Evolutionary conservation across 345 rosid genomes (phyloP).

Genomic region (Geranium brycei): DNA sequence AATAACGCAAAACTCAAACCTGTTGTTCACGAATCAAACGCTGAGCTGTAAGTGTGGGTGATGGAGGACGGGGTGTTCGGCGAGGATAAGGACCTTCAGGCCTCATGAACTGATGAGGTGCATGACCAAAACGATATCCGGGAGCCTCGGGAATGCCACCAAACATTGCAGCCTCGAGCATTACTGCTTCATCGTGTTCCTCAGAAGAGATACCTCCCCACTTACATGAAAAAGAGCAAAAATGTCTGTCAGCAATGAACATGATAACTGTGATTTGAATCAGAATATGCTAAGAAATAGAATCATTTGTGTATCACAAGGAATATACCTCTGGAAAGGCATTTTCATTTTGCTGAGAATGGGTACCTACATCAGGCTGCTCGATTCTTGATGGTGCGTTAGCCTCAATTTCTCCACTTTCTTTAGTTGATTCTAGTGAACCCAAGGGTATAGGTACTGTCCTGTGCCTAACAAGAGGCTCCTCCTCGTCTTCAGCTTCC

Average conservation of each 20-base stretch:
- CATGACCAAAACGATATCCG: conserved; percentile 44
- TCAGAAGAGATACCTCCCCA: conserved; percentile 99
- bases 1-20: conserved; percentile 27
- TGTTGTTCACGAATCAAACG: conserved; percentile 95
- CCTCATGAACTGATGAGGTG: conserved; percentile 53
- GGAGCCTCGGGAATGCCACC: conserved; percentile 88
- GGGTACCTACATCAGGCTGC: conserved; percentile 22
- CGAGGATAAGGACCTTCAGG: conserved; percentile 35
- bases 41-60: conserved; percentile 90
- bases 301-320: background rate
- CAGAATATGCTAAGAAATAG: background rate
- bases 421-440: conserved; percentile 32
- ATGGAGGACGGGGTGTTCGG: conserved; percentile 59
- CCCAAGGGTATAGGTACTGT: conserved; percentile 41
- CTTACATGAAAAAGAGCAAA: conserved; percentile 21
- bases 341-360: conserved; percentile 33
- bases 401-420: conserved; percentile 25
- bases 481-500: conserved; percentile 57
- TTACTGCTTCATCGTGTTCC: conserved; percentile 99
- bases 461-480: conserved; percentile 64
- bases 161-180: conserved; percentile 99
- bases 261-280: background rate
- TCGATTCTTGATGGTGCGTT: conserved; percentile 50
- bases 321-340: conserved; percentile 50
- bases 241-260: background rate